phyloP scores from a whole-genome alignment of 2,329 filamentous ascomycete species.

The Colletotrichum sp. region DNA sequence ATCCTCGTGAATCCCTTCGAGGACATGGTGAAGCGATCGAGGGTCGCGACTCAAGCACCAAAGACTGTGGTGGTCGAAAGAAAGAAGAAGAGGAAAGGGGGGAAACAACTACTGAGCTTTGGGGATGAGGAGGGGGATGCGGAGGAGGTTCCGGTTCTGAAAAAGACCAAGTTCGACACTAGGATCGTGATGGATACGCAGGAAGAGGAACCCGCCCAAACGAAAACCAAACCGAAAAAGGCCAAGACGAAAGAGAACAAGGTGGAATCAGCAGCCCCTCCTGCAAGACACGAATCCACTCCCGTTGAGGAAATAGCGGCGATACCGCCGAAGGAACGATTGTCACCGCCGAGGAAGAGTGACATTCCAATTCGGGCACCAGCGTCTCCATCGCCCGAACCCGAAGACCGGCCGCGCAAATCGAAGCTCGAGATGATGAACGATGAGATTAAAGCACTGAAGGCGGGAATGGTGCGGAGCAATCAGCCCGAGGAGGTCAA shows the following conservation, averaged over 20 bases:
- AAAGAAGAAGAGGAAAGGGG: conserved; percentile 75
- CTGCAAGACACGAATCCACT: neutral
- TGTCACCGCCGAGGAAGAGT: neutral
- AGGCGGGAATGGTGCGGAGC: conserved; percentile 80
- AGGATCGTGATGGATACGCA: conserved; percentile 70
- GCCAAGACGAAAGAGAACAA: conserved; percentile 33
- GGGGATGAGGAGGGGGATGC: conserved; percentile 71
- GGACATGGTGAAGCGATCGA: conserved; percentile 75
- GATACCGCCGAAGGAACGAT: conserved; percentile 27
- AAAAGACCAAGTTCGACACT: conserved; percentile 81
- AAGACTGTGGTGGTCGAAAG: conserved; percentile 51
- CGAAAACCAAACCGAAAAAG: conserved; percentile 34
- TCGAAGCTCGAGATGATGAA: conserved; percentile 73
- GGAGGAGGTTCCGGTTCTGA: conserved; percentile 63
- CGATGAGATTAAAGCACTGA: conserved; percentile 80
- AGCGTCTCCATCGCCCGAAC: conserved; percentile 39
- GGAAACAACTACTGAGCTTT: conserved; percentile 81
- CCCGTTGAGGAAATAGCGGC: conserved; percentile 18
- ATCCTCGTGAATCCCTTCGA: conserved; percentile 83
- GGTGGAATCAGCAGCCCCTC: neutral
- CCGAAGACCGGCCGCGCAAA: conserved; percentile 39
- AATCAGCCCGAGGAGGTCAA: conserved; percentile 53
- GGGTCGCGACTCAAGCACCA: conserved; percentile 55
- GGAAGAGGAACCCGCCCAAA: conserved; percentile 38
- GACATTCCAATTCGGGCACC: neutral